Conservation (phyloP, 2,329 filamentous ascomycete species). For the Cordyceps militaris region DNA sequence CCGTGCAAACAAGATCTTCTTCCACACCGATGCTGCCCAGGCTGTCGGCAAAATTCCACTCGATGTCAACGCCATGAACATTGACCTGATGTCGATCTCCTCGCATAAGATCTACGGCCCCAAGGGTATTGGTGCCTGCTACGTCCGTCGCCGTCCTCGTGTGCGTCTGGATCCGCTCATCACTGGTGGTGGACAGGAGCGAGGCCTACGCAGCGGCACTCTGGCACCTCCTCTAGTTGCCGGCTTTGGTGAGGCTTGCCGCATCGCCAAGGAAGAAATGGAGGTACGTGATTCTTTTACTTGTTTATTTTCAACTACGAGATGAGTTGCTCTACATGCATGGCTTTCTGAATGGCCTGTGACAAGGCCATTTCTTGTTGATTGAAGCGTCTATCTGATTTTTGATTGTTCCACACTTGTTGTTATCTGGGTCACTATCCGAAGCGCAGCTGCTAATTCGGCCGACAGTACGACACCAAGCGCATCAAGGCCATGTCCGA, state of each 20-base stretch:
- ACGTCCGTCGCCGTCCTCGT: conserved; percentile 82
- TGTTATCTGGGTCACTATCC: conserved; percentile 11
- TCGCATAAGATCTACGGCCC: conserved; percentile 98
- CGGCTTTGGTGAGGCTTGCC: conserved; percentile 92
- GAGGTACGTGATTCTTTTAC: conserved; percentile 55
- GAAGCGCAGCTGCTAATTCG: not conserved
- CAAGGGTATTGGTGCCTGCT: conserved; percentile 95
- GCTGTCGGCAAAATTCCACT: conserved; percentile 97
- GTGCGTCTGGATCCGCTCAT: conserved; percentile 95
- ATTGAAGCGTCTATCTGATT: conserved; percentile 62
- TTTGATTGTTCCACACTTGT: not conserved
- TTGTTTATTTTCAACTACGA: conserved; percentile 30
- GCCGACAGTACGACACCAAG: conserved; percentile 78
- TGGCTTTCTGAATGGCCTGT: conserved; percentile 77
- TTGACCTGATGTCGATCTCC: conserved; percentile 98
- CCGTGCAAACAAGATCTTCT: conserved; percentile 87
- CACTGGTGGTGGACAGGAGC: conserved; percentile 90
- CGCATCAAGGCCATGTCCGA: conserved; percentile 78
- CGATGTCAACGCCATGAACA: conserved; percentile 95
- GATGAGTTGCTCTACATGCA: conserved; percentile 87
- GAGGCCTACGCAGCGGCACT: conserved; percentile 89
- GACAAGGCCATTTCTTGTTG: conserved; percentile 51
- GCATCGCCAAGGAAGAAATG: conserved; percentile 86
- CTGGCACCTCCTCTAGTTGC: conserved; percentile 82
- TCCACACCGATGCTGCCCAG: conserved; percentile 95